These are phyloP conservation scores for Mortierella claussenii DNA, from an alignment of 192 early-diverging fungal genomes.

Conservation along the genomic window DNA sequence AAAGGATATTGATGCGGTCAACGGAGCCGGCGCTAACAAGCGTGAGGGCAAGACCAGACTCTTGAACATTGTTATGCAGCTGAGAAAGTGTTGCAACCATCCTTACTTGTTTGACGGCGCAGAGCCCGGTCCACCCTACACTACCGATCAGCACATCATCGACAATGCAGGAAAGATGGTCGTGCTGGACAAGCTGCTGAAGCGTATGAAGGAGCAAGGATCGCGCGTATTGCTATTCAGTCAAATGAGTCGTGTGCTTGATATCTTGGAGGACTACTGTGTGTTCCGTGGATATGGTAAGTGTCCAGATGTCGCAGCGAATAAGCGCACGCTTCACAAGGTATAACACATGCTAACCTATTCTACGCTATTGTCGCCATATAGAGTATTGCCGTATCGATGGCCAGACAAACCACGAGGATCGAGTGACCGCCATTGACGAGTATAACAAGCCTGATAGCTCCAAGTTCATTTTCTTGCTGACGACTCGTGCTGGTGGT, in stretches of 20 bases:
- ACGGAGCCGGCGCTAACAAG: conserved; percentile 79
- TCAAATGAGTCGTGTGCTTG: conserved; percentile 98
- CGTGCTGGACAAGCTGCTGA: conserved; percentile 90
- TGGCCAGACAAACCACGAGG: conserved; percentile 95
- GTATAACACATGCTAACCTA: too few relatives aligned
- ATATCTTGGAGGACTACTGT: conserved; percentile 98
- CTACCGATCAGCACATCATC: conserved; percentile 95
- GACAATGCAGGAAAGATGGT: conserved; percentile 95
- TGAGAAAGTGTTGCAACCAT: conserved; percentile 97
- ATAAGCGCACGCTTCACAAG: too few relatives aligned
- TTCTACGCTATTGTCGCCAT: too few relatives aligned
- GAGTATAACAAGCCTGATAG: conserved; percentile 92
- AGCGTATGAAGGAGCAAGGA: conserved; percentile 82
- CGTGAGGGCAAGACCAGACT: conserved; percentile 90
- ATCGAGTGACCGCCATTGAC: conserved; percentile 91
- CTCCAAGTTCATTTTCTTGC: conserved; percentile 94
- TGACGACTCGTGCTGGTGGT: conserved; percentile 97
- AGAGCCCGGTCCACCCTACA: conserved; percentile 97
- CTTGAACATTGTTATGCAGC: conserved; percentile 95
- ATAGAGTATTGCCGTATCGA: conserved; percentile 94
- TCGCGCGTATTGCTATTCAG: conserved; percentile 96
- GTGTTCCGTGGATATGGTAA: conserved; percentile 84
- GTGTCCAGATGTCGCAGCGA: too few relatives aligned
- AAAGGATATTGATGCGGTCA: conserved; percentile 98
- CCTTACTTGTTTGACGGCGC: conserved; percentile 91